phyloP scores from a whole-genome alignment of 192 early-diverging fungal genomes.

The Rhizophagus prolifer region DNA sequence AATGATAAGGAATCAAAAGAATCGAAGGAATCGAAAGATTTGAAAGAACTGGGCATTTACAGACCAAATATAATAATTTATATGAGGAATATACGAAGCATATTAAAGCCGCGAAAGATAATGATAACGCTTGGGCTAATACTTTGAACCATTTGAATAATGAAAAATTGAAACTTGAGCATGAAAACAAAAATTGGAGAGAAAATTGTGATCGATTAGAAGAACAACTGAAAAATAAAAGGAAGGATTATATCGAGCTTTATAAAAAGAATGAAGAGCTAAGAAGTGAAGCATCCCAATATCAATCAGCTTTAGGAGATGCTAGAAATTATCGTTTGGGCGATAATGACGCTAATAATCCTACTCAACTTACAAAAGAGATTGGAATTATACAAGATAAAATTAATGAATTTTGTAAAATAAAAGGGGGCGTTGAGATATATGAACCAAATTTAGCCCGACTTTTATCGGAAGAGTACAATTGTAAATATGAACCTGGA shows the following conservation, averaged over 20 bases:
- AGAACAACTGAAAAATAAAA: neutral
- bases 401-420: neutral
- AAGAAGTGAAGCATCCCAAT: neutral
- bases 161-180: neutral
- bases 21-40: too few species aligned
- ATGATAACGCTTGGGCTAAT: neutral
- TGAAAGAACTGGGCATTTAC: too few species aligned
- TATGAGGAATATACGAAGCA: too few species aligned
- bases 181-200: too few species aligned
- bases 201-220: neutral
- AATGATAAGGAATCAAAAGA: too few species aligned
- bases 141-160: neutral
- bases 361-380: neutral
- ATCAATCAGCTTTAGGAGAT: constrained; percentile 16
- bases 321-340: constrained; percentile 3
- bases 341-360: constrained; percentile 13
- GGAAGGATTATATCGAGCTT: neutral
- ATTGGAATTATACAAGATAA: neutral
- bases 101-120: too few species aligned
- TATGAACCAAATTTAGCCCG: neutral
- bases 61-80: too few species aligned
- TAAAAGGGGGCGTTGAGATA: neutral
- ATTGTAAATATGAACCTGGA: neutral
- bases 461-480: neutral
- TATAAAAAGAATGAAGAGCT: neutral